Evolutionary conservation across 495 filamentous ascomycete genomes (phyloP).

Genomic region (Niebla homalea): DNA sequence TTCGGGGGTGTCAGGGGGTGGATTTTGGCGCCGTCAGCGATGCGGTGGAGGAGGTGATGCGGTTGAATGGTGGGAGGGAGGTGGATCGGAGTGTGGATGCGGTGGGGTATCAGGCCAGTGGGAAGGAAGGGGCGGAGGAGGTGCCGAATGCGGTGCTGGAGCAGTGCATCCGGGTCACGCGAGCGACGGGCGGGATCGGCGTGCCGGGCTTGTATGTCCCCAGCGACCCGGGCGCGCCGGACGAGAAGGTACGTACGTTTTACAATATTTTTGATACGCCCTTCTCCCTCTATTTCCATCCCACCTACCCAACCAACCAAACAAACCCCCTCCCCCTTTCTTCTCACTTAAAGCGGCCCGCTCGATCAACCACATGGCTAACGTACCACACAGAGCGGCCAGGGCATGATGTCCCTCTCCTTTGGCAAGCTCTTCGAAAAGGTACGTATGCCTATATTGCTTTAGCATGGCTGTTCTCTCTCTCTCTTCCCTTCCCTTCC

Average conservation of each 20-base stretch:
- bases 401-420: conserved; percentile 42
- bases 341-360: too few species aligned
- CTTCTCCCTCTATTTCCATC: too few species aligned
- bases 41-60: conserved; percentile 21
- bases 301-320: too few species aligned
- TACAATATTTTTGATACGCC: too few species aligned
- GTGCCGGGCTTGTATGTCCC: conserved; percentile 34
- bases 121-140: conserved; percentile 28
- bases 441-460: conserved; percentile 17
- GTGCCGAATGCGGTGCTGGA: conserved; percentile 32
- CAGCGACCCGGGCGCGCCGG: conserved; percentile 31
- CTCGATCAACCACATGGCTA: too few species aligned
- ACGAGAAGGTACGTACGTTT: conserved; percentile 21
- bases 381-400: conserved; percentile 25
- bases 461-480: background rate
- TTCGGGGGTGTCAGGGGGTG: conserved; percentile 30
- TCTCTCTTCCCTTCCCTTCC: background rate
- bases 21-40: conserved; percentile 26
- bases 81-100: conserved; percentile 41
- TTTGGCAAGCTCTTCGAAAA: conserved; percentile 52
- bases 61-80: conserved; percentile 26
- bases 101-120: conserved; percentile 41
- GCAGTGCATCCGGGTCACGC: conserved; percentile 34
- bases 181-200: conserved; percentile 34
- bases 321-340: too few species aligned